A percentile compares a stretch with the other conserved stretches of the same genome.
Conservation (phyloP, 768 basidiomycete genomes). For the Kwoniella mangroviensis region DNA sequence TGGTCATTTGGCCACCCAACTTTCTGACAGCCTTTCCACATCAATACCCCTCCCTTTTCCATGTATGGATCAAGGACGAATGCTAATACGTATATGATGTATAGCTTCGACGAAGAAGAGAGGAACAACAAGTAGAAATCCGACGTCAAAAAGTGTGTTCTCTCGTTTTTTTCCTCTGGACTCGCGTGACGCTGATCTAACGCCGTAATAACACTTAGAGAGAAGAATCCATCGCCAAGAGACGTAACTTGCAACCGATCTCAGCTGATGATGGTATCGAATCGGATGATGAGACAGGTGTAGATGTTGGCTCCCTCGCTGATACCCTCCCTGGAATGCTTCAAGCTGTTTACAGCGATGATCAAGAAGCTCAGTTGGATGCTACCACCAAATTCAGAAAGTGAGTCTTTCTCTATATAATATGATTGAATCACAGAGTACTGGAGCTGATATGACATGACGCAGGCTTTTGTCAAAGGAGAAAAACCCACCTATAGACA, state of each 20-base stretch:
- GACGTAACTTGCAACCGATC: conserved; percentile 86
- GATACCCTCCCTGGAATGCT: conserved; percentile 79
- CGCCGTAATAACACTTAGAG: conserved; percentile 59
- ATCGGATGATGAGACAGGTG: conserved; percentile 77
- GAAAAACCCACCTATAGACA: conserved; percentile 98
- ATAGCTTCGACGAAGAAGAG: conserved; percentile 88
- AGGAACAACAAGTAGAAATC: conserved; percentile 99
- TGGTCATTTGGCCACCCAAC: conserved; percentile 22
- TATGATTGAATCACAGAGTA: neutral
- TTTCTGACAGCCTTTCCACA: neutral
- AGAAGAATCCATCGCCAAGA: conserved; percentile 97
- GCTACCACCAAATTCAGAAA: conserved; percentile 99
- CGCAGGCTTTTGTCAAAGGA: conserved; percentile 86
- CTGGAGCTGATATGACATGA: conserved; percentile 4
- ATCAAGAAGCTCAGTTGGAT: conserved; percentile 88
- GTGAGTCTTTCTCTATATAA: conserved; percentile 40
- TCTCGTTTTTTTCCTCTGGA: neutral
- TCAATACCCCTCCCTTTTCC: neutral
- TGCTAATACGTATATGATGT: conserved; percentile 24
- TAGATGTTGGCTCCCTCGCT: conserved; percentile 67
- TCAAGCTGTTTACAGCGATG: conserved; percentile 85
- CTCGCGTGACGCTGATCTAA: conserved; percentile 7
- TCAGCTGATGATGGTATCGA: conserved; percentile 64
- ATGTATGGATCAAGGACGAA: neutral
- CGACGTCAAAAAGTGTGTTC: conserved; percentile 76